Base-by-base conservation (phyloP, 1,284 basidiomycete species). In the Leccinum angustisporum region DNA sequence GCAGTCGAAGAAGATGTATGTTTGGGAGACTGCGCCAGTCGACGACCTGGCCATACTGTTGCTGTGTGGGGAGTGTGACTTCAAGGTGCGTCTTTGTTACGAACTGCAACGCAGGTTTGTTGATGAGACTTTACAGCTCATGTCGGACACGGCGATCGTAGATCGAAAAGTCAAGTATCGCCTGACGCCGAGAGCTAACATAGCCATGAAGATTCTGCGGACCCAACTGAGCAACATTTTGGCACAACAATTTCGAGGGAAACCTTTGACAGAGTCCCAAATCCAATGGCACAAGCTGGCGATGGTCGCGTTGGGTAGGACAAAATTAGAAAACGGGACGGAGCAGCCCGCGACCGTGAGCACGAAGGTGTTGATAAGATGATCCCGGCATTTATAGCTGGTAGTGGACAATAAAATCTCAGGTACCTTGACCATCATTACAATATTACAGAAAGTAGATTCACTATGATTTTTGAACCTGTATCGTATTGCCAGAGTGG, bases 1-100 rank as follows among this genome's bases (percentile, higher is more conserved):
- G 91, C 92, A 94, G 73, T 94, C 93, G 13, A 94, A 91, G 78
- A 92, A 88, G 75, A 77, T 98, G 33, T 99, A 97, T 75, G 95
- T 91, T n/a, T 98, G 95, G 94, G 97, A 99, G 76, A 95, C 92
- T 1, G 90, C 92, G 1, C 91, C 95, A 1, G 86, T 95, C 5
- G 91, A 97, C 63, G 94, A 98, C 68, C 78, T 92, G 33, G 86
- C 93, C 1, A 76, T 99, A 54, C 74, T 94, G 18, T 79, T 98
- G 27, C 78, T 98, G 0, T 98, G 96, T 66, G 97, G 97, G 2
- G 97, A 98, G 67, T 82, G 85, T 13, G 97, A 99, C 65, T 91
- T 93, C 78, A 95, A 92, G 83, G 93, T 92, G 61, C 57, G 79
- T 65, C 58, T 54, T 59, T 62, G 8, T 54, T 8, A 31, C 13